phyloP scores from a whole-genome alignment of 495 filamentous ascomycete species.

The Filosporella fistucella region DNA sequence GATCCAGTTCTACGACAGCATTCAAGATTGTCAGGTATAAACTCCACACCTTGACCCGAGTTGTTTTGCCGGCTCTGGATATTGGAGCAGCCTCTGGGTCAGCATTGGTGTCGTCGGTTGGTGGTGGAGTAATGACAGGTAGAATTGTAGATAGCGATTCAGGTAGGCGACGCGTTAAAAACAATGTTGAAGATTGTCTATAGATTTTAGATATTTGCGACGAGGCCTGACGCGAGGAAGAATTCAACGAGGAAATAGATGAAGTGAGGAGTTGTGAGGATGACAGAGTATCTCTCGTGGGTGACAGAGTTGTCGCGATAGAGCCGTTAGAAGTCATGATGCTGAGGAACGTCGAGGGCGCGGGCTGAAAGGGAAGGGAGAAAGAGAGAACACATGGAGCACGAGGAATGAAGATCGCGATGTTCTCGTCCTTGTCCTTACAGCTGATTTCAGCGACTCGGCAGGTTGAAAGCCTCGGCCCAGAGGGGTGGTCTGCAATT shows the following conservation, averaged over 20 bases:
- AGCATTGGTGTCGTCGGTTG: slow-evolving; percentile 36
- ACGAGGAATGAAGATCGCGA: slow-evolving; percentile 7
- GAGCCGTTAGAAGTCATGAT: slow-evolving; percentile 37
- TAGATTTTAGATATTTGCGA: slow-evolving; percentile 73
- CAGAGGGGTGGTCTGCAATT: not conserved
- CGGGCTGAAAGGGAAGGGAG: not conserved
- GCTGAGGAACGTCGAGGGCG: not conserved
- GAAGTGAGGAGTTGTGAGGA: slow-evolving; percentile 35
- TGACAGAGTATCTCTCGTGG: slow-evolving; percentile 18
- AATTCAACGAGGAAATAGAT: slow-evolving; percentile 41
- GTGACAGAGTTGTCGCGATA: slow-evolving; percentile 32
- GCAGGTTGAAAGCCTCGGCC: slow-evolving; percentile 14
- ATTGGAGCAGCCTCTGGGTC: slow-evolving; percentile 55
- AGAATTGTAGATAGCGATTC: slow-evolving; percentile 82
- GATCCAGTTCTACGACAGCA: slow-evolving; percentile 78
- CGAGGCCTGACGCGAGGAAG: slow-evolving; percentile 48
- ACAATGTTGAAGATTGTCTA: slow-evolving; percentile 84
- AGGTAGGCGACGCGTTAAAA: slow-evolving; percentile 83
- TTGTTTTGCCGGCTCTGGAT: slow-evolving; percentile 64
- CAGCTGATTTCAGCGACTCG: slow-evolving; percentile 4
- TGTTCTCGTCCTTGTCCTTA: too few species aligned
- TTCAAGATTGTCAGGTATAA: slow-evolving; percentile 92
- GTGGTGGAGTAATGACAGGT: slow-evolving; percentile 61
- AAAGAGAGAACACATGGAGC: not conserved
- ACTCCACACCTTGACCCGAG: slow-evolving; percentile 93